Percentiles rank a stretch among this genome's conserved stretches.
Evolutionary conservation across 805 yeast genomes (phyloP).

Genomic region (Suhomyces tanzawaensis): DNA sequence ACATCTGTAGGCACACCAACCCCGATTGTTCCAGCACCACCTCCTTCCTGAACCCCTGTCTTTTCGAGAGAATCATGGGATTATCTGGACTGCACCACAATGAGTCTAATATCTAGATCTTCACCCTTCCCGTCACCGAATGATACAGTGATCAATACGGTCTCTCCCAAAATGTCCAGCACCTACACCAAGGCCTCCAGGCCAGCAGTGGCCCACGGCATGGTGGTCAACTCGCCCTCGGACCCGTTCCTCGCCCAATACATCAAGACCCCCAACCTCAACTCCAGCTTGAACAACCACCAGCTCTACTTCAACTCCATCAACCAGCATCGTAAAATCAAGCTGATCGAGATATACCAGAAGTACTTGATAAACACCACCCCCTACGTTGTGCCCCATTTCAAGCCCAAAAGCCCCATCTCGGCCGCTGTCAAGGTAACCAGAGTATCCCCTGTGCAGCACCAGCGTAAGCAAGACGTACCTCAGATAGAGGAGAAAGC

Average conservation of each 20-base stretch:
- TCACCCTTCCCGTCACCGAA: slow-evolving; percentile 14
- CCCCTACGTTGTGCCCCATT: background rate
- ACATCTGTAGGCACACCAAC: too few species aligned
- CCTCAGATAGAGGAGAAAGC: background rate
- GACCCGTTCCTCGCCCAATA: slow-evolving; percentile 24
- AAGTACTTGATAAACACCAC: slow-evolving; percentile 15
- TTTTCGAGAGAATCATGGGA: too few species aligned
- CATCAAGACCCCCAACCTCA: slow-evolving; percentile 15
- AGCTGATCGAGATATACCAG: slow-evolving; percentile 22
- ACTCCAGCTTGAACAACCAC: slow-evolving; percentile 14
- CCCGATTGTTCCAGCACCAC: too few species aligned
- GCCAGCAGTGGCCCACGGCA: background rate
- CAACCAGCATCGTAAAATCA: slow-evolving; percentile 16
- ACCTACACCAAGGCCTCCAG: background rate
- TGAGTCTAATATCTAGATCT: slow-evolving; percentile 11
- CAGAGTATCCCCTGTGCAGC: background rate
- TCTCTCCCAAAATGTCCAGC: slow-evolving; percentile 9
- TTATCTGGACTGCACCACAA: too few species aligned
- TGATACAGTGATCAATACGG: slow-evolving; percentile 9
- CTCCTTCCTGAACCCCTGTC: too few species aligned
- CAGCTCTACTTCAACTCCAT: slow-evolving; percentile 19
- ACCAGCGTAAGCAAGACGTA: slow-evolving; percentile 1
- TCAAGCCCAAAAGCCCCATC: background rate
- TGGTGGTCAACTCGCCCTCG: background rate
- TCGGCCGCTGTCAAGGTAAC: background rate